These are phyloP conservation scores for Farysia itapuensis DNA, from an alignment of 1,284 basidiomycete genomes.

Conservation along the genomic window DNA sequence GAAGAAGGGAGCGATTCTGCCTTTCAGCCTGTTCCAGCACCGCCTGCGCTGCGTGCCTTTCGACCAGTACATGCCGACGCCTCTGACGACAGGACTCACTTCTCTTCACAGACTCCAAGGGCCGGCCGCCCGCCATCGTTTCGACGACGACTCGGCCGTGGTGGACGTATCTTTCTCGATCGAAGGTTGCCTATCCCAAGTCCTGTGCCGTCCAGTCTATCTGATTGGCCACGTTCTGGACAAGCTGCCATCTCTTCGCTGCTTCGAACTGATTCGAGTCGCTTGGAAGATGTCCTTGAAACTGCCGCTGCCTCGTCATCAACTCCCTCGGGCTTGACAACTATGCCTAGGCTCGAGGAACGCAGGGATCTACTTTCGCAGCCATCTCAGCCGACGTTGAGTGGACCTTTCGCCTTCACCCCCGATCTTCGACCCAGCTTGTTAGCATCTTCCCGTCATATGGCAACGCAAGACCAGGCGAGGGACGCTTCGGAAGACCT, in stretches of 20 bases:
- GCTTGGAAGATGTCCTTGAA: no score
- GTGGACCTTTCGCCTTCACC: constrained; percentile 51
- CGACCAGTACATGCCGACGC: constrained; percentile 54
- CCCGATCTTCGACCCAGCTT: constrained; percentile 40
- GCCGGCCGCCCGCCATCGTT: constrained; percentile 56
- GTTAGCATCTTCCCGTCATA: constrained; percentile 29
- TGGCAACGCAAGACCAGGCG: constrained; percentile 16
- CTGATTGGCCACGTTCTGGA: constrained; percentile 46
- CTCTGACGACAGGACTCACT: constrained; percentile 16
- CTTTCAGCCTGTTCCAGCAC: constrained; percentile 51
- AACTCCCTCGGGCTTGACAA: constrained; percentile 1
- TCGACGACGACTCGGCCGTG: constrained; percentile 54
- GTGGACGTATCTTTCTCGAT: constrained; percentile 56
- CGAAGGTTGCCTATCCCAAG: constrained; percentile 51
- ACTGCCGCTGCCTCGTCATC: constrained; percentile 5
- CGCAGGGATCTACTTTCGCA: no score
- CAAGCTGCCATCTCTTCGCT: no score
- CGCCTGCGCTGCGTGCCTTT: constrained; percentile 46
- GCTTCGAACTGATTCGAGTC: no score
- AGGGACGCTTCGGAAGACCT: constrained; percentile 16
- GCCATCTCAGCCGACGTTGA: neutral
- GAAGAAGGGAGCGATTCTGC: constrained; percentile 56
- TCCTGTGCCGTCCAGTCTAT: constrained; percentile 50
- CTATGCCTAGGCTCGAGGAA: no score
- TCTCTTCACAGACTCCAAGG: constrained; percentile 32